These are phyloP conservation scores for Dunaliella salina DNA, from an alignment of 163 green algal species.

Conservation along the genomic window DNA sequence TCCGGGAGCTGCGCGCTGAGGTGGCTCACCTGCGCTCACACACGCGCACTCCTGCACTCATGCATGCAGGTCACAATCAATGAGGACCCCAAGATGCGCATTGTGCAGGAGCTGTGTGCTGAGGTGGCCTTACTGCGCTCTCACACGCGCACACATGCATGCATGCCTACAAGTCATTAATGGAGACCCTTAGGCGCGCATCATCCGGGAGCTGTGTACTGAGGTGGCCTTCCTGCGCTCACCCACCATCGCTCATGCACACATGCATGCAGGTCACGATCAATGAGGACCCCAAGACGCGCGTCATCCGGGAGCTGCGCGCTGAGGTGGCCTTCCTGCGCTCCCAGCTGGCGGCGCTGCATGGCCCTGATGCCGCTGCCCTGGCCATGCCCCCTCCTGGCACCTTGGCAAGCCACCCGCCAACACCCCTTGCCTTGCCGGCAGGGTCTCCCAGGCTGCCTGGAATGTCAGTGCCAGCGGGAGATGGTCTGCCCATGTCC, in stretches of 20 bases:
- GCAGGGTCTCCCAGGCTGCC: neutral
- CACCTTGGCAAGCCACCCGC: neutral
- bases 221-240: too few relatives aligned
- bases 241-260: neutral
- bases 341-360: constrained; percentile 21
- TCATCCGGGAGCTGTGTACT: too few relatives aligned
- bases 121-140: constrained; percentile 34
- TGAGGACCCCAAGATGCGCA: constrained; percentile 46
- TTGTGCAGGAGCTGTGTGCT: constrained; percentile 46
- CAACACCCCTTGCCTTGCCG: neutral
- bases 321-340: constrained; percentile 36
- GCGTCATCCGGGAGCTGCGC: constrained; percentile 45
- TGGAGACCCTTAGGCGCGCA: too few relatives aligned
- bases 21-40: constrained; percentile 10
- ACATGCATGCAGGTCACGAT: constrained; percentile 18
- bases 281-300: constrained; percentile 50
- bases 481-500: neutral
- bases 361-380: neutral
- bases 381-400: neutral
- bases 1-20: constrained; percentile 45
- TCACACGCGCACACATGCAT: constrained; percentile 6
- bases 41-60: neutral
- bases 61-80: constrained; percentile 36
- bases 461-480: neutral
- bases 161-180: too few relatives aligned